A percentile compares a stretch with the other conserved stretches of the same genome.
Conservation (phyloP, 768 basidiomycete genomes). For the Phallus indusiatus region DNA sequence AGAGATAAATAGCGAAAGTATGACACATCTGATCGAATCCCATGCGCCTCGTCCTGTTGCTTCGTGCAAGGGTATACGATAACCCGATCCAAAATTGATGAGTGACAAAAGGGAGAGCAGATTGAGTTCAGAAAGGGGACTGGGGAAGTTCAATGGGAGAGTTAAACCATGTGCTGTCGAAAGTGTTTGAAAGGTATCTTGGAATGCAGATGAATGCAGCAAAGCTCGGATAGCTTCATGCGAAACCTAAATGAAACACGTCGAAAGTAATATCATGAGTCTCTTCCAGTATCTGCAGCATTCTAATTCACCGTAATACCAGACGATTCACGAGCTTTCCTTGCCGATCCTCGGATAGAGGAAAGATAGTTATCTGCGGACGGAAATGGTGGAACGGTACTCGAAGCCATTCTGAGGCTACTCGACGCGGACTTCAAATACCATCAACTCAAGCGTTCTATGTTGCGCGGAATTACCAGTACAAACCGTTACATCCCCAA, state of each 20-base stretch:
- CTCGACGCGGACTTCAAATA: background rate
- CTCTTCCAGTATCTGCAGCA: background rate
- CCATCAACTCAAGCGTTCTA: too few species aligned
- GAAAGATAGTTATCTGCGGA: slow-evolving; percentile 38
- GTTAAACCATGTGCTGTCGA: slow-evolving; percentile 58
- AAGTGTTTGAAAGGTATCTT: slow-evolving; percentile 49
- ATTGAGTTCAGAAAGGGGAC: slow-evolving; percentile 67
- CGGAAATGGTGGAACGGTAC: slow-evolving; percentile 27
- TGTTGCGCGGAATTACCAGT: too few species aligned
- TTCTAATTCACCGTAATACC: slow-evolving; percentile 42
- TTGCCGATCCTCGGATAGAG: slow-evolving; percentile 46
- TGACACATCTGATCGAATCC: slow-evolving; percentile 70
- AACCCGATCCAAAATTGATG: slow-evolving; percentile 79
- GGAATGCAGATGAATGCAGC: slow-evolving; percentile 55
- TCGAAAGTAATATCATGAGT: background rate
- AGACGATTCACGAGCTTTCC: slow-evolving; percentile 34
- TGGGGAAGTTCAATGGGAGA: slow-evolving; percentile 73
- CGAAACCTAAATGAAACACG: slow-evolving; percentile 37
- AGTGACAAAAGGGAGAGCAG: slow-evolving; percentile 68
- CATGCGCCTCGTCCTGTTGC: slow-evolving; percentile 74
- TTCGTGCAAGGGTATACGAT: slow-evolving; percentile 61
- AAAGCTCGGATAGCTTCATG: slow-evolving; percentile 49
- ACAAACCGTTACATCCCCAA: too few species aligned
- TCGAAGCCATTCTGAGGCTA: background rate
- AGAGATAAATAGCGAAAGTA: slow-evolving; percentile 62